These are phyloP conservation scores for Fomitopsis betulina DNA, from an alignment of 1,284 basidiomycete species.

Conservation along the genomic window DNA sequence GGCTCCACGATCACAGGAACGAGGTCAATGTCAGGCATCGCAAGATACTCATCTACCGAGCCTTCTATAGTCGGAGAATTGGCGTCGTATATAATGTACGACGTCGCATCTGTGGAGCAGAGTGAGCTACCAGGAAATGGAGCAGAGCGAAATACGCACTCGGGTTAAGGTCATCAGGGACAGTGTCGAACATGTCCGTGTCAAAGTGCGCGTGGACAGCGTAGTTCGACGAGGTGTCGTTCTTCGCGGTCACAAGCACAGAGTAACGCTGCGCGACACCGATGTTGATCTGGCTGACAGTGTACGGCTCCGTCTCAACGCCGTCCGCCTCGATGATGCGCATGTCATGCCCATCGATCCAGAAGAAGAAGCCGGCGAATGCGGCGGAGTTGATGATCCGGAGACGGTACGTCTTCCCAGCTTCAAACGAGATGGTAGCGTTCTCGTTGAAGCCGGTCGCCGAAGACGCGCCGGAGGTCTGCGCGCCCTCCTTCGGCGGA, in stretches of 20 bases:
- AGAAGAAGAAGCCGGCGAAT: constrained; percentile 76
- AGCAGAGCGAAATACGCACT: constrained; percentile 44
- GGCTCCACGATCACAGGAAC: constrained; percentile 49
- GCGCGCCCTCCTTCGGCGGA: constrained; percentile 47
- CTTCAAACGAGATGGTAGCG: constrained; percentile 75
- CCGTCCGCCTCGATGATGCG: constrained; percentile 87
- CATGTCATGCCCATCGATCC: constrained; percentile 93
- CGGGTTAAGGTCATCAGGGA: constrained; percentile 68
- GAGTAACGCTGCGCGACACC: constrained; percentile 94
- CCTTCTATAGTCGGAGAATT: constrained; percentile 45
- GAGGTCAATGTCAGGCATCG: constrained; percentile 58
- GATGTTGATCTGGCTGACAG: constrained; percentile 67
- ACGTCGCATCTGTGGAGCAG: constrained; percentile 59
- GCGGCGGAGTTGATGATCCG: constrained; percentile 76
- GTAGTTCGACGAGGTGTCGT: constrained; percentile 83
- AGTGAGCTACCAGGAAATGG: neutral
- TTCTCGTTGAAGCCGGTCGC: constrained; percentile 84
- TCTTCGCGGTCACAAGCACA: constrained; percentile 84
- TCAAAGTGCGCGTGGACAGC: constrained; percentile 90
- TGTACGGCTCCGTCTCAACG: constrained; percentile 72
- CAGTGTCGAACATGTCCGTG: constrained; percentile 77
- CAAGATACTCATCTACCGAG: constrained; percentile 46
- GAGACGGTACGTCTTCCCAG: constrained; percentile 78
- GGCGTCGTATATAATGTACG: constrained; percentile 64
- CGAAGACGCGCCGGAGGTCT: constrained; percentile 42